Evolutionary conservation across 2,329 filamentous ascomycete species (phyloP).

Genomic region (Aureobasidium sp.): DNA sequence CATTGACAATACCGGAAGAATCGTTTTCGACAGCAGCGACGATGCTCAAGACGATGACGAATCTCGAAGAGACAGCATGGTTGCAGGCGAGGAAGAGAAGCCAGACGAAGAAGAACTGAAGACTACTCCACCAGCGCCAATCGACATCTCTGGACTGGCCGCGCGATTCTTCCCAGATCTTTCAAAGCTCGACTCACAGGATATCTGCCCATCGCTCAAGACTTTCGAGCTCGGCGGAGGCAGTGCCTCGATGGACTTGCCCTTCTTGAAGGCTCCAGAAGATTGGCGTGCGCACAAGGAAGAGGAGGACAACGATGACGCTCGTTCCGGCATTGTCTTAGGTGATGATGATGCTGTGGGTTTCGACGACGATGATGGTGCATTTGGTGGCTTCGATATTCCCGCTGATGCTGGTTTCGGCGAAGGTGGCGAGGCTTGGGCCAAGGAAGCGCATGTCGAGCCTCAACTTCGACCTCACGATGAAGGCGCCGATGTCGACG

Average conservation of each 20-base stretch:
- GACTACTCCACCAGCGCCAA: slow-evolving; percentile 56
- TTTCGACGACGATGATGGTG: slow-evolving; percentile 69
- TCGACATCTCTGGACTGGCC: slow-evolving; percentile 70
- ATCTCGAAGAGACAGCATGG: slow-evolving; percentile 30
- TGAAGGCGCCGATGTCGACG: slow-evolving; percentile 42
- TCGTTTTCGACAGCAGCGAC: slow-evolving; percentile 97
- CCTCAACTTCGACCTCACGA: slow-evolving; percentile 78
- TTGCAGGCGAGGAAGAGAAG: slow-evolving; percentile 39
- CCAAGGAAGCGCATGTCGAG: slow-evolving; percentile 76
- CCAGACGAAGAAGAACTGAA: slow-evolving; percentile 32
- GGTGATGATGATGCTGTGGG: slow-evolving; percentile 80
- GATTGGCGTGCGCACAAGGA: slow-evolving; percentile 65
- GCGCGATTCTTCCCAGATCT: slow-evolving; percentile 82
- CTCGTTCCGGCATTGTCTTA: slow-evolving; percentile 74
- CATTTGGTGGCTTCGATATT: slow-evolving; percentile 55
- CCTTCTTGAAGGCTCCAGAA: slow-evolving; percentile 78
- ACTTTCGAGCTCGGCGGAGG: slow-evolving; percentile 86
- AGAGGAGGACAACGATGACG: slow-evolving; percentile 48
- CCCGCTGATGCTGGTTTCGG: slow-evolving; percentile 74
- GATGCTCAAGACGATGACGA: slow-evolving; percentile 53
- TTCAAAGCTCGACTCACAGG: slow-evolving; percentile 67
- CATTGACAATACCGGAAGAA: slow-evolving; percentile 84
- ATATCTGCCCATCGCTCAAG: slow-evolving; percentile 92
- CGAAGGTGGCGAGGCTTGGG: slow-evolving; percentile 94
- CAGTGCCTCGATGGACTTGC: slow-evolving; percentile 77